These are phyloP conservation scores for Hyaloperonospora arabidopsidis DNA, from an alignment of 352 stramenopile species.

Conservation along the genomic window DNA sequence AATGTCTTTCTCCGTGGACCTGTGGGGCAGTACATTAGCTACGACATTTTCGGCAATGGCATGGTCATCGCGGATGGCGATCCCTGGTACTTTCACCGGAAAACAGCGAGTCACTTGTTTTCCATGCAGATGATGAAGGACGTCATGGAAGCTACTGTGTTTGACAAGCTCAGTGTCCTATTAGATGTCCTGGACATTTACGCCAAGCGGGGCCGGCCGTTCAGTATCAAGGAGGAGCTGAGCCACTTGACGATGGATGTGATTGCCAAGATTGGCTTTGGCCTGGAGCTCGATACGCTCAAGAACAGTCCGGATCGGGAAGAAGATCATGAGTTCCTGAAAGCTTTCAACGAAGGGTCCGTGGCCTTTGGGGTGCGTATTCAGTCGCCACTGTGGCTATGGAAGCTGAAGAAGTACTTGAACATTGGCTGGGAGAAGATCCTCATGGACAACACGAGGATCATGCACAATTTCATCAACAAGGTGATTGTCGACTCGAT, in stretches of 20 bases:
- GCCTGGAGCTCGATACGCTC: conserved; percentile 44
- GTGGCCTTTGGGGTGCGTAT: conserved; percentile 24
- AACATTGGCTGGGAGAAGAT: conserved; percentile 25
- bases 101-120: not conserved
- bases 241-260: conserved; percentile 54
- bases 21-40: conserved; percentile 13
- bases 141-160: not conserved
- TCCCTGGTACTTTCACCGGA: conserved; percentile 22
- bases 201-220: not conserved
- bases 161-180: conserved; percentile 10
- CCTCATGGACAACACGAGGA: conserved; percentile 22
- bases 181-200: conserved; percentile 18
- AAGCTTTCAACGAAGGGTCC: not conserved
- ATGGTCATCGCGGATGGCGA: conserved; percentile 40
- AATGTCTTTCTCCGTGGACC: conserved; percentile 35
- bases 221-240: conserved; percentile 37
- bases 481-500: conserved; percentile 11
- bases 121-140: conserved; percentile 2
- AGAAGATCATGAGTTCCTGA: conserved; percentile 5
- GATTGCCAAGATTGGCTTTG: conserved; percentile 66
- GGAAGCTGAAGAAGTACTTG: conserved; percentile 33
- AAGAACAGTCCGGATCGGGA: conserved; percentile 22
- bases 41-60: conserved; percentile 42
- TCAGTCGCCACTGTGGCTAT: conserved; percentile 35
- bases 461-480: conserved; percentile 14